Evolutionary conservation across 768 basidiomycete genomes (phyloP), one percentile per base, ranked within the genome.

Genomic region (Fomitopsis pulvina): DNA sequence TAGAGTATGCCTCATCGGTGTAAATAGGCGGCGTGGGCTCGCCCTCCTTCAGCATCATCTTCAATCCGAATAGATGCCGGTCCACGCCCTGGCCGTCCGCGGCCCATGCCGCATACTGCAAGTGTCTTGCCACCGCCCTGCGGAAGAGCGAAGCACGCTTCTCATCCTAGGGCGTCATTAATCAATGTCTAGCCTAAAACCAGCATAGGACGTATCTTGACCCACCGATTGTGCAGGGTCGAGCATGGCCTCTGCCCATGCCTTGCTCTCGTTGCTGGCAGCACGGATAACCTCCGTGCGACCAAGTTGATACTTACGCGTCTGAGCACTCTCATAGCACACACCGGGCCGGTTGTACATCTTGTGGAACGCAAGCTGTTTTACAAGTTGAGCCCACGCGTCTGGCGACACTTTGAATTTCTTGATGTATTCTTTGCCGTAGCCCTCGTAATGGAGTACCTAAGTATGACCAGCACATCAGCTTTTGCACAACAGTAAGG

Each of bases 21-120:
- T 90, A 94, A 2, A 96, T 71, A 53, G 67, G 79, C 0, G 90
- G 94, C 29, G 83, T 53, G 28, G 70, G 60, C 66, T 97, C 94
- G 25, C 82, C 88, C 9, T 80, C 78, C 46, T 74, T 70, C 41
- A 97, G 57, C 59, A 89, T 70, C 72, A 83, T 87, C 72, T 89
- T 94, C 58, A 99, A 70, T 7, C 94, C 96, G 66, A 94, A 97
- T 52, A 98, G 71, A 67, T 99, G 96, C 28, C 95, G 76, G 67
- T 98, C 95, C 20, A 99, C 92, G 40, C 94, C 96, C 65, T 89
- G 84, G 1, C 87, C 96, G 53, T 95, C 90, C 1, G 92, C 89
- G 0, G 95, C 94, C 87, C 92, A 94, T 2, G 77, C 73, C 2
- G 87, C 80, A 63, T 97, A 97, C 66, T 87, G 78, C 57, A 89